Base-by-base conservation (phyloP, 208 protist genomes). In the Wallacemonas sp. region DNA sequence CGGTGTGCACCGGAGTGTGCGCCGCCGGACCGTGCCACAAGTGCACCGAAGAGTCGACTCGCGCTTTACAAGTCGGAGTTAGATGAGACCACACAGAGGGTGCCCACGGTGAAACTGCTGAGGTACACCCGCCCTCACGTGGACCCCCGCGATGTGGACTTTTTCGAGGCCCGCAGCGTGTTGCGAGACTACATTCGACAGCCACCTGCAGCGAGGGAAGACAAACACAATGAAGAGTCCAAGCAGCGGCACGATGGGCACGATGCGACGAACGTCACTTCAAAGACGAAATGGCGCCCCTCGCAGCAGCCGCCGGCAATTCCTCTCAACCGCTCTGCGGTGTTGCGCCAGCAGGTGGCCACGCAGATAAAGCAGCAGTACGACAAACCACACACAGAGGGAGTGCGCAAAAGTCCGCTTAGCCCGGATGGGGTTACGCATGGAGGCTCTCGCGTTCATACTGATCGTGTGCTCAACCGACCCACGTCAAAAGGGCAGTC, bases 31-130 rank as follows among this genome's bases (percentile, higher is more conserved):
- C 15, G 22, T 9, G 4, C 55, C 19, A 29, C 3, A 5, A 36
- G 21, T n/a, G 9, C 33, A 10, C 22, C 3, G 32, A 29, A 22
- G 4, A 66, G 29, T 15, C 36, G 54, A 24, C 60, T 79, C 2
- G 58, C 62, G 33, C 52, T 61, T 34, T 79, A 83, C 66, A 61
- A 57, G 26, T 54, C 48, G 12, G 73, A 83, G 33, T 33, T 79
- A 29, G 32, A 45, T 29, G 69, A 79, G 46, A 46, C 63, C 50
- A 33, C 36, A 34, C 19, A 27, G 4, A 27, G 4, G 1, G 42
- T 65, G 36, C 5, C 41, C 2, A 33, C 9, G 13, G 41, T 34
- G 5, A 50, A 63, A 30, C 30, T 63, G 27, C 52, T 41, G 1
- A 37, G 57, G 10, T 63, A 63, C 38, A 41, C 27, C 19, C 57